phyloP scores from a whole-genome alignment of 2,329 filamentous ascomycete genomes.

The Penicillium sp. region DNA sequence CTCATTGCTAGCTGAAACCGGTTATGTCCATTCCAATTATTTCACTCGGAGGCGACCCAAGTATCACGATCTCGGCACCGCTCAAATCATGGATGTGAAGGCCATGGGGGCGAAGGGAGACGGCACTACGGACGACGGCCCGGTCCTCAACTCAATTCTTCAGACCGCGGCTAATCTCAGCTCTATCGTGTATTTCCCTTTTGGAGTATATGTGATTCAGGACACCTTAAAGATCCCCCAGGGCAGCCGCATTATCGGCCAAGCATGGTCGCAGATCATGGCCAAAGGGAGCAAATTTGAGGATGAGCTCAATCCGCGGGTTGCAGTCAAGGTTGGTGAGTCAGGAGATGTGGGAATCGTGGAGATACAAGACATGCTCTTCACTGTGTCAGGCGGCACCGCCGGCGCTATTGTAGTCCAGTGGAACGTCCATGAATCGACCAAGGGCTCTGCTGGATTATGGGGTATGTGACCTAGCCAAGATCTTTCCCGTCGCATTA shows the following conservation, averaged over 20 bases:
- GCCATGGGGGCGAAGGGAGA: slow-evolving; percentile 50
- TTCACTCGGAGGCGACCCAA: slow-evolving; percentile 14
- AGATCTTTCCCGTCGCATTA: too few species aligned
- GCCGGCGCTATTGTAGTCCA: slow-evolving; percentile 40
- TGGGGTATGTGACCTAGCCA: slow-evolving; percentile 18
- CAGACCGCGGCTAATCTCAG: slow-evolving; percentile 19
- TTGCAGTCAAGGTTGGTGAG: slow-evolving; percentile 31
- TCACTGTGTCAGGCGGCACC: slow-evolving; percentile 35
- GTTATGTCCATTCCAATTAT: slow-evolving; percentile 4
- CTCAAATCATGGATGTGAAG: slow-evolving; percentile 42
- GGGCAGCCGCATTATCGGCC: slow-evolving; percentile 61
- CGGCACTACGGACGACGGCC: slow-evolving; percentile 50
- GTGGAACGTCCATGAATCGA: slow-evolving; percentile 31
- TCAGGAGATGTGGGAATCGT: slow-evolving; percentile 35
- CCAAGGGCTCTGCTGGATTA: slow-evolving; percentile 30
- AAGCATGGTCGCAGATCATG: slow-evolving; percentile 46
- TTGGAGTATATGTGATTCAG: slow-evolving; percentile 71
- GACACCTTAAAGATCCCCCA: slow-evolving; percentile 68
- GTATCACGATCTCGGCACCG: slow-evolving; percentile 8
- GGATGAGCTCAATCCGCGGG: slow-evolving; percentile 24
- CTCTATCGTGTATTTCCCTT: slow-evolving; percentile 70
- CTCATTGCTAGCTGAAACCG: too few species aligned
- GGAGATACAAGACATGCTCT: slow-evolving; percentile 41
- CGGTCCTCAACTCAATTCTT: slow-evolving; percentile 23
- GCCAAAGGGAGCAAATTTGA: slow-evolving; percentile 32